Percentiles rank a stretch among this genome's conserved stretches.
Evolutionary conservation across 1,139 yeast species (phyloP).

Genomic region (Hyphopichia pseudoburtonii): DNA sequence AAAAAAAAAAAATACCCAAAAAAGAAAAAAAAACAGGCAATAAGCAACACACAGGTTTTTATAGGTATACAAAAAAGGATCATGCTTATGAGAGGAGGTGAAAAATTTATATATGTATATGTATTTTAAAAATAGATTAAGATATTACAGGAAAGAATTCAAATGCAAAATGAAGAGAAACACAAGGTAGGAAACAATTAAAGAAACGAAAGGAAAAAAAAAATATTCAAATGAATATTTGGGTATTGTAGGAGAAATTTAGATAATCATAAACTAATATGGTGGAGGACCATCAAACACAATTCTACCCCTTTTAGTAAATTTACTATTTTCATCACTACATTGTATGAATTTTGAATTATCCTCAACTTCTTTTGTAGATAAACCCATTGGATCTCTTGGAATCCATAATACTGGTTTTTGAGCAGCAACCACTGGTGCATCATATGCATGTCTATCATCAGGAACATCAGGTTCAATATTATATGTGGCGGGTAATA

Average conservation of each 20-base stretch:
- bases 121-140: no score
- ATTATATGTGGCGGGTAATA: slow-evolving; percentile 53
- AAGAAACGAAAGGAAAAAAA: neutral
- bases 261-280: slow-evolving; percentile 8
- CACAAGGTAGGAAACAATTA: no score
- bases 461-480: slow-evolving; percentile 29
- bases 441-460: slow-evolving; percentile 52
- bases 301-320: slow-evolving; percentile 59
- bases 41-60: neutral
- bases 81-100: no score
- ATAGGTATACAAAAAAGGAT: no score
- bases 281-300: slow-evolving; percentile 64
- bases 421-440: slow-evolving; percentile 66
- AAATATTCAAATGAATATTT: neutral
- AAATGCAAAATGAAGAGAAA: no score
- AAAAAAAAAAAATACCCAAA: neutral
- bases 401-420: slow-evolving; percentile 88
- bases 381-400: slow-evolving; percentile 78
- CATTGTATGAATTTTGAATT: slow-evolving; percentile 47
- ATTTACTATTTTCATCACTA: slow-evolving; percentile 64
- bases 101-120: no score
- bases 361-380: slow-evolving; percentile 55
- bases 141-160: no score
- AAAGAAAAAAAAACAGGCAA: no score
- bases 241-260: neutral